Conservation (phyloP, 2,329 filamentous ascomycete species). For the Aureobasidium sp. region DNA sequence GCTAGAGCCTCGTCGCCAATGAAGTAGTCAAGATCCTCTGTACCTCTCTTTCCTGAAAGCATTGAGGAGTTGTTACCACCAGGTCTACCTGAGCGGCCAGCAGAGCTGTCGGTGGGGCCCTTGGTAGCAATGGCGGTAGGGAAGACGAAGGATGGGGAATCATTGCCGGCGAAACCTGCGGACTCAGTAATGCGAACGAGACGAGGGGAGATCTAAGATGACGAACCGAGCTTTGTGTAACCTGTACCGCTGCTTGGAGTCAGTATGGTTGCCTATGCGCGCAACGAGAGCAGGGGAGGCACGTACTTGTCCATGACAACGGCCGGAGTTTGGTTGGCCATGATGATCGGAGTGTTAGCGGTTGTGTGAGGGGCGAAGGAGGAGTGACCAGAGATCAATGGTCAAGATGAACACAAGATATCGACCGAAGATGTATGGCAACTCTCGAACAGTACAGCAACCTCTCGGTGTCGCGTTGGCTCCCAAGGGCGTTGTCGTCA, state of each 20-base stretch:
- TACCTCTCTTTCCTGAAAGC: slow-evolving; percentile 85
- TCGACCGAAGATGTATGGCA: background rate
- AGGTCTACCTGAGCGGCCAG: slow-evolving; percentile 79
- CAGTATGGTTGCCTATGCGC: slow-evolving; percentile 19
- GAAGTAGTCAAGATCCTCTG: slow-evolving; percentile 96
- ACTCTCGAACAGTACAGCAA: background rate
- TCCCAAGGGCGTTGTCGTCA: slow-evolving; percentile 13
- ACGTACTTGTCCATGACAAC: slow-evolving; percentile 99
- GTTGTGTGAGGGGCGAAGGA: background rate
- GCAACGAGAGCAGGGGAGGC: slow-evolving; percentile 19
- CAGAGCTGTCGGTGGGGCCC: slow-evolving; percentile 60
- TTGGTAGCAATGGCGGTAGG: slow-evolving; percentile 98
- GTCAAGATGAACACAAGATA: background rate
- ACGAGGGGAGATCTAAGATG: background rate
- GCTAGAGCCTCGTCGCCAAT: slow-evolving; percentile 93
- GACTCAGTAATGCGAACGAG: background rate
- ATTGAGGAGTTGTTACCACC: slow-evolving; percentile 92
- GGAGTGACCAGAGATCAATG: slow-evolving; percentile 1
- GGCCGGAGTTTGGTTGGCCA: slow-evolving; percentile 98
- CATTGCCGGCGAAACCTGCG: slow-evolving; percentile 94
- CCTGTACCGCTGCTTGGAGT: slow-evolving; percentile 77
- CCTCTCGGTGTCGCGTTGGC: slow-evolving; percentile 1
- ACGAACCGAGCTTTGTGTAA: slow-evolving; percentile 94
- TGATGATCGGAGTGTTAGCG: slow-evolving; percentile 40
- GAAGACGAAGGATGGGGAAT: slow-evolving; percentile 98